Percentiles rank a stretch among this genome's conserved stretches.
Conservation (phyloP, 1,139 yeast species). For the Taphrina confusa region DNA sequence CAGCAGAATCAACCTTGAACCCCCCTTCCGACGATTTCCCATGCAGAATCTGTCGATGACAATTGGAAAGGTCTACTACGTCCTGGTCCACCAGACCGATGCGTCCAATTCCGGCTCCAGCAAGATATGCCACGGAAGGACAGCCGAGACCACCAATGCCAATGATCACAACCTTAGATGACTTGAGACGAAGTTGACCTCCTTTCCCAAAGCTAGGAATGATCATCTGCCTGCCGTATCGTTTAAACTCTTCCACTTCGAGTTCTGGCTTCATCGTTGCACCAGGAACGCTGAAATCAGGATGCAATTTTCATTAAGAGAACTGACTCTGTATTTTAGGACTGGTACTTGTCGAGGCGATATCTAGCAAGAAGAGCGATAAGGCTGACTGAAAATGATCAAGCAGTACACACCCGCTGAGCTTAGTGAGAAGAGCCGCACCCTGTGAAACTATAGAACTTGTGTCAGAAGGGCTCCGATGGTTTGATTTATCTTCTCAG, state of each 20-base stretch:
- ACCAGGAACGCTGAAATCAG: too few species aligned
- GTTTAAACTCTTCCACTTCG: constrained; percentile 62
- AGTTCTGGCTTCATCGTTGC: constrained; percentile 2
- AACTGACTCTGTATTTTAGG: too few species aligned
- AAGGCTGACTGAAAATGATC: too few species aligned
- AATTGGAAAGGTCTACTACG: constrained; percentile 74
- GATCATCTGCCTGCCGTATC: constrained; percentile 95
- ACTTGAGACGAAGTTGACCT: constrained; percentile 62
- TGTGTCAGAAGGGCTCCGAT: too few species aligned
- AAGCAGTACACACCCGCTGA: too few species aligned
- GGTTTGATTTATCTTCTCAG: too few species aligned
- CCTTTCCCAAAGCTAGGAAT: constrained; percentile 71
- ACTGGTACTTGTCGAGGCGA: too few species aligned
- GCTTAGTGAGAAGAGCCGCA: too few species aligned
- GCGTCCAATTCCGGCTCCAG: constrained; percentile 84
- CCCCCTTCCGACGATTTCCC: constrained; percentile 64
- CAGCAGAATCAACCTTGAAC: constrained; percentile 78
- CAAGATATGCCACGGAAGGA: constrained; percentile 81
- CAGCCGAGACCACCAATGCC: constrained; percentile 99
- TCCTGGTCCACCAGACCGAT: constrained; percentile 90
- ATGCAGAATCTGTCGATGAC: constrained; percentile 88
- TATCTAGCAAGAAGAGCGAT: too few species aligned
- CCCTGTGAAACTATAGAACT: too few species aligned
- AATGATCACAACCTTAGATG: constrained; percentile 65
- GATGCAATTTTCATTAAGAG: too few species aligned